Percentiles rank a stretch among this genome's conserved stretches.
These are phyloP conservation scores for Xylaria sp. DNA, from an alignment of 2,329 filamentous ascomycete genomes.

Conservation along the genomic window DNA sequence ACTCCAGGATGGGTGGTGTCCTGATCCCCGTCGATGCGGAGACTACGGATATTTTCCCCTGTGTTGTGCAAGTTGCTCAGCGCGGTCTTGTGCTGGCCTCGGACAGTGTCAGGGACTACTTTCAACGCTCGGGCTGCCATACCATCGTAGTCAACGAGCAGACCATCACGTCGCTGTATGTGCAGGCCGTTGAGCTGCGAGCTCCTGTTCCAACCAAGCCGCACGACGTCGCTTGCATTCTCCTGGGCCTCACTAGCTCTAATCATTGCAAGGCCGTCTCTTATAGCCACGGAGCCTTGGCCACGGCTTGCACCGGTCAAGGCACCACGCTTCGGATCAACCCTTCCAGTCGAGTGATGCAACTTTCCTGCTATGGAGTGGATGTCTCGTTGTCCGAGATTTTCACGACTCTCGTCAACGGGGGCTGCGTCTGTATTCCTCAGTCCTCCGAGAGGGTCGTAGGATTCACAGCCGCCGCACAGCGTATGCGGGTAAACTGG, in stretches of 20 bases:
- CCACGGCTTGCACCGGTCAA: slow-evolving; percentile 49
- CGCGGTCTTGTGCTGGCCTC: slow-evolving; percentile 42
- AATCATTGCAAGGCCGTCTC: slow-evolving; percentile 56
- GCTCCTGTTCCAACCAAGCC: slow-evolving; percentile 33
- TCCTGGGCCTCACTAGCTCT: slow-evolving; percentile 55
- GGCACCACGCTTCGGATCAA: slow-evolving; percentile 46
- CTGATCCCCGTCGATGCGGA: slow-evolving; percentile 47
- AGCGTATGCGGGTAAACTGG: slow-evolving; percentile 39
- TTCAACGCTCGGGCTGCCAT: slow-evolving; percentile 38
- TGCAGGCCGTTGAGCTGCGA: slow-evolving; percentile 28
- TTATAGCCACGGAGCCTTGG: slow-evolving; percentile 55
- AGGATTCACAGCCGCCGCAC: slow-evolving; percentile 39
- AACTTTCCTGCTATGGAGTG: slow-evolving; percentile 52
- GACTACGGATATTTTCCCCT: slow-evolving; percentile 38
- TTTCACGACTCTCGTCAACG: slow-evolving; percentile 46
- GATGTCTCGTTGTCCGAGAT: slow-evolving; percentile 51
- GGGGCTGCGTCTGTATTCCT: slow-evolving; percentile 48
- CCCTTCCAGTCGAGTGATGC: slow-evolving; percentile 50
- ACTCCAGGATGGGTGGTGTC: slow-evolving; percentile 41
- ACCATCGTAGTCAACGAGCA: slow-evolving; percentile 40
- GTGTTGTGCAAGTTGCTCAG: slow-evolving; percentile 40
- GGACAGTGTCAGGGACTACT: slow-evolving; percentile 37
- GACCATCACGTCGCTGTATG: slow-evolving; percentile 35
- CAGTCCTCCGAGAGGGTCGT: slow-evolving; percentile 39
- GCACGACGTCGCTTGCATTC: slow-evolving; percentile 52